Percentiles rank a stretch among this genome's conserved stretches.
phyloP scores from a whole-genome alignment of 495 filamentous ascomycete genomes.

The Trichoderma asperelloides region DNA sequence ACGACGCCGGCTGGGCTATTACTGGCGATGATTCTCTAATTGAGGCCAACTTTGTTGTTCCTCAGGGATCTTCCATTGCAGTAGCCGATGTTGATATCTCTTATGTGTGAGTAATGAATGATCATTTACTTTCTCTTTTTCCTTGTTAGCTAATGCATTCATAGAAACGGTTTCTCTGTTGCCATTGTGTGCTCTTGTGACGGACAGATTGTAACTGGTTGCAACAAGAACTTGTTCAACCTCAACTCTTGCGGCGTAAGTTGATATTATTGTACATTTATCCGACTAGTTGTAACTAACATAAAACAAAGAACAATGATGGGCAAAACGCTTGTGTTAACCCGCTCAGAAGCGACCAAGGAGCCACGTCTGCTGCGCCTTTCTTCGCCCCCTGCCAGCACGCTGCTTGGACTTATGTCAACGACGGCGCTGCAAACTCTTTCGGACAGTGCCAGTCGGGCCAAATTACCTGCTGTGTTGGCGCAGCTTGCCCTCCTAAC shows the following conservation, averaged over 20 bases:
- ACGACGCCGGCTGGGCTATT: not conserved
- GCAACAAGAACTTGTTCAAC: conserved; percentile 22
- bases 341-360: conserved; percentile 10
- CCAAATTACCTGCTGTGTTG: conserved; percentile 21
- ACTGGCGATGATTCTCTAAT: not conserved
- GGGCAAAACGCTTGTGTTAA: conserved; percentile 12
- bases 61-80: not conserved
- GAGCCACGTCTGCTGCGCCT: conserved; percentile 13
- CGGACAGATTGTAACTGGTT: conserved; percentile 18
- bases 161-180: conserved; percentile 20
- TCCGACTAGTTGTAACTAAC: not conserved
- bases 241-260: conserved; percentile 12
- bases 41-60: conserved; percentile 7
- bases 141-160: not conserved
- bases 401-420: conserved; percentile 23
- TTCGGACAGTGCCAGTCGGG: conserved; percentile 7
- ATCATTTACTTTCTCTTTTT: not conserved
- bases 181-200: conserved; percentile 18
- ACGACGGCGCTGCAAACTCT: conserved; percentile 19
- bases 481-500: conserved; percentile 9
- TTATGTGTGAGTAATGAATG: not conserved
- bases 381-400: conserved; percentile 22
- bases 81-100: conserved; percentile 3
- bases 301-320: not conserved
- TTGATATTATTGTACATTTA: not conserved